Percentiles rank a stretch among this genome's conserved stretches.
Conservation (phyloP, 2,329 filamentous ascomycete species). For the Talaromyces sp. region DNA sequence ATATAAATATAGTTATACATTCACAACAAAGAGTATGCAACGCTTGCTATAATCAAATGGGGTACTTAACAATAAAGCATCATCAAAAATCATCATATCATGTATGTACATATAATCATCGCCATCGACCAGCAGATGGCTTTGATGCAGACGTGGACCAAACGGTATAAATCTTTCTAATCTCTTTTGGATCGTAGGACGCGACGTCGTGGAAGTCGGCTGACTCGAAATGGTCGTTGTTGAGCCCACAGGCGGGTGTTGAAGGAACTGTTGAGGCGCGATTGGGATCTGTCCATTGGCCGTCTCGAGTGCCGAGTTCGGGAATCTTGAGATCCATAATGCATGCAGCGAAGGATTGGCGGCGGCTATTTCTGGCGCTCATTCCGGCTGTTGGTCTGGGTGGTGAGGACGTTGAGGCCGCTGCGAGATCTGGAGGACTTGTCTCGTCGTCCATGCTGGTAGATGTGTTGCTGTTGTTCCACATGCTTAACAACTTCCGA, state of each 20-base stretch:
- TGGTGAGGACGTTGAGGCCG: conserved; percentile 1
- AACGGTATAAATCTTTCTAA: conserved; percentile 17
- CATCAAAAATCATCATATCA: background rate
- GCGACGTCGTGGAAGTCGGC: conserved; percentile 20
- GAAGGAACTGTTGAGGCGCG: conserved; percentile 4
- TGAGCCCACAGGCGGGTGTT: background rate
- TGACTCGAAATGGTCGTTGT: background rate
- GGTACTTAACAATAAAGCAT: background rate
- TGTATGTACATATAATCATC: conserved; percentile 3
- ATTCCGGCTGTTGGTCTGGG: conserved; percentile 7
- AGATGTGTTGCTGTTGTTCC: conserved; percentile 3
- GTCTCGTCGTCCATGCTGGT: background rate
- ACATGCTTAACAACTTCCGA: conserved; percentile 16
- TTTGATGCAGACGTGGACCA: conserved; percentile 17
- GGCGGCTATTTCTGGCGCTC: conserved; percentile 18
- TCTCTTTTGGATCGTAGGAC: conserved; percentile 19
- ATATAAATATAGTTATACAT: background rate
- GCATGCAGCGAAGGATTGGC: conserved; percentile 35
- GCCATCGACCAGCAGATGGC: conserved; percentile 17
- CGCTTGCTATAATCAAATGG: conserved; percentile 11
- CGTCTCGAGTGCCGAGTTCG: conserved; percentile 26
- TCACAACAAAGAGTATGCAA: background rate
- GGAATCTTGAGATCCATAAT: conserved; percentile 38
- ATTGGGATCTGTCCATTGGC: conserved; percentile 20
- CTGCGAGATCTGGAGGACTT: background rate